Base-by-base conservation (phyloP, 495 filamentous ascomycete genomes). In the Letharia lupina region DNA sequence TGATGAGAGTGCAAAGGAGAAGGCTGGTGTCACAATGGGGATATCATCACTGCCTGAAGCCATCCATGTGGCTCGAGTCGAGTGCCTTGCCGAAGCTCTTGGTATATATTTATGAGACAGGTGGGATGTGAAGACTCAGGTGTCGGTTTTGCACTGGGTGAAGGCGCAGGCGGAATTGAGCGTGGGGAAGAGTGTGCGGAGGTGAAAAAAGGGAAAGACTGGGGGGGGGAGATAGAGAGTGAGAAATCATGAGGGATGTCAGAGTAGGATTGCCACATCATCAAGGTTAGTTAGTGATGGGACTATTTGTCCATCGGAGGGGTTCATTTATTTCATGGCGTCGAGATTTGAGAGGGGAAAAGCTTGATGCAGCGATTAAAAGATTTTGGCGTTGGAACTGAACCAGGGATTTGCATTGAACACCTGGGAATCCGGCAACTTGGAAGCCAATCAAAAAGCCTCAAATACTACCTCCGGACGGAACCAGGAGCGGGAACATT, bases 21-120 rank as follows among this genome's bases (percentile, higher is more conserved):
- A 41, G 11, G 47, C 20, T 37, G 33, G 31, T 61, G 62, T 67
- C 56, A 72, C 70, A 50, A 72, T 58, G 0, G 66, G 52, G 18
- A 72, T 72, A 20, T 68, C 45, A 12, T 64, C 69, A 56, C 41
- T 63, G 28, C 69, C 59, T n/a, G 66, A 67, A 70, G 66, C 69
- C 70, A 72, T 72, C 58, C 69, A 70, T 70, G 39, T 59, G 63
- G 28, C 41, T 42, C 31, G 50, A 18, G 12, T 31, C 39, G 33
- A 48, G 18, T 42, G 42, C 56, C 52, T 48, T 18, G 31, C 56
- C 35, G 37, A 28, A 11, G 61, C 33, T 56, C 57, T 35, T 41
- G 28, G 6, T 58, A 12, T 48, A 9, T 48, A 12, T 13, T 28
- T 0, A 39, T 6, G 11, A 13, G 2, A 10, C 13, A 7, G n/a